These are phyloP conservation scores for Picea glauca DNA, from an alignment of 75 land plant species.

Conservation along the genomic window DNA sequence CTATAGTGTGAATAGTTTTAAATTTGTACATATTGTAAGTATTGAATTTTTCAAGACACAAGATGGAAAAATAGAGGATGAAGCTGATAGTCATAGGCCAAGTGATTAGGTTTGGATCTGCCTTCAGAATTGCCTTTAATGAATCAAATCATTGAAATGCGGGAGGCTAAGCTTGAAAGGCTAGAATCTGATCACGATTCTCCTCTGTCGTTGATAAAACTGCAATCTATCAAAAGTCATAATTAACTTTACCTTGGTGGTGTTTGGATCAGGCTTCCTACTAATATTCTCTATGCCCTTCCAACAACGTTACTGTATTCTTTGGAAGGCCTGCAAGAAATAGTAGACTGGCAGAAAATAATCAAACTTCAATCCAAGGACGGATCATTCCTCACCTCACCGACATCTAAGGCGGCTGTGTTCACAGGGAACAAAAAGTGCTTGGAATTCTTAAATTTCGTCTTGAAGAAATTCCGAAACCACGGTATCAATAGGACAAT, in stretches of 20 bases:
- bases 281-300: not conserved
- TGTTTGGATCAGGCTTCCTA: not conserved
- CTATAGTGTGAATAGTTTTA: too few relatives aligned
- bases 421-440: slow-evolving; percentile 26
- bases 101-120: slow-evolving; percentile 14
- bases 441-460: slow-evolving; percentile 12
- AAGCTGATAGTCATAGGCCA: slow-evolving; percentile 3
- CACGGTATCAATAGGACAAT: slow-evolving; percentile 8
- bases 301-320: slow-evolving; percentile 14
- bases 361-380: slow-evolving; percentile 19
- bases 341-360: slow-evolving; percentile 21
- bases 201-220: not conserved
- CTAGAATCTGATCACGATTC: not conserved
- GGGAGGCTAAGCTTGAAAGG: slow-evolving; percentile 14
- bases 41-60: slow-evolving; percentile 3
- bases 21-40: not conserved
- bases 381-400: slow-evolving; percentile 24
- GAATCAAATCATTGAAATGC: not conserved
- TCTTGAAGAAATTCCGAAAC: slow-evolving; percentile 15
- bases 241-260: not conserved
- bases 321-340: slow-evolving; percentile 18
- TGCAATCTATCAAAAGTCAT: not conserved
- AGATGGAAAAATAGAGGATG: not conserved
- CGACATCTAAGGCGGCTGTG: slow-evolving; percentile 21
- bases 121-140: slow-evolving; percentile 10